Conservation (phyloP, 2,329 filamentous ascomycete species). For the Karstenula rhodostoma region DNA sequence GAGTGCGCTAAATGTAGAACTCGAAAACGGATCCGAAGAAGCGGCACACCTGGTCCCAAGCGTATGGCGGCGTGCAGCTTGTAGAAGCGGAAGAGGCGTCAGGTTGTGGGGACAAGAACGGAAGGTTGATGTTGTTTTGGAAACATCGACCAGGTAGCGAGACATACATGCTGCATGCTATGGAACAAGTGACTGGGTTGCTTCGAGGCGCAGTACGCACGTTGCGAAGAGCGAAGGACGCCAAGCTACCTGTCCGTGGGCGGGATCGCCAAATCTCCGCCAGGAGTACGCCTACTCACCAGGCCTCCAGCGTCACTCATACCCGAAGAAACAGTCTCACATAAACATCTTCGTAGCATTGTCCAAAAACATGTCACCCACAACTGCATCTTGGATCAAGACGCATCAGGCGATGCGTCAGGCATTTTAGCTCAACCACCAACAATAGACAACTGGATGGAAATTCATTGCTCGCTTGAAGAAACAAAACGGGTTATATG, state of each 20-base stretch:
- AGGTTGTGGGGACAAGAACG: not conserved
- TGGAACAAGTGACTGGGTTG: not conserved
- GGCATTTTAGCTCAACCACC: not conserved
- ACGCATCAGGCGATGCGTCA: not conserved
- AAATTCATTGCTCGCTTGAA: no score
- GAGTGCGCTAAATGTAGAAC: not conserved
- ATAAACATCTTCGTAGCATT: not conserved
- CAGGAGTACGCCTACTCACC: conserved; percentile 1
- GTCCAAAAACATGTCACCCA: not conserved
- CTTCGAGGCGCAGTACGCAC: not conserved
- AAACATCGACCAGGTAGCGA: not conserved
- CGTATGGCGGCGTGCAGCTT: not conserved
- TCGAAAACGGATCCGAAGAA: not conserved
- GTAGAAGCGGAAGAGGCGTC: not conserved
- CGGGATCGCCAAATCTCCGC: conserved; percentile 4
- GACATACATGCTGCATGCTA: no score
- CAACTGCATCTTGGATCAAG: not conserved
- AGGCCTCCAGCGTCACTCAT: conserved; percentile 1
- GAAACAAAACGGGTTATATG: not conserved
- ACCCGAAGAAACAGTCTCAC: not conserved
- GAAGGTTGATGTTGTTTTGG: not conserved
- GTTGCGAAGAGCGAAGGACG: not conserved
- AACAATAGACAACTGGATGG: no score
- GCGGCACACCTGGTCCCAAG: not conserved
- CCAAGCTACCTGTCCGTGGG: not conserved